phyloP scores from a whole-genome alignment of 257 asterid genomes.

The Linderniella brevidens region DNA sequence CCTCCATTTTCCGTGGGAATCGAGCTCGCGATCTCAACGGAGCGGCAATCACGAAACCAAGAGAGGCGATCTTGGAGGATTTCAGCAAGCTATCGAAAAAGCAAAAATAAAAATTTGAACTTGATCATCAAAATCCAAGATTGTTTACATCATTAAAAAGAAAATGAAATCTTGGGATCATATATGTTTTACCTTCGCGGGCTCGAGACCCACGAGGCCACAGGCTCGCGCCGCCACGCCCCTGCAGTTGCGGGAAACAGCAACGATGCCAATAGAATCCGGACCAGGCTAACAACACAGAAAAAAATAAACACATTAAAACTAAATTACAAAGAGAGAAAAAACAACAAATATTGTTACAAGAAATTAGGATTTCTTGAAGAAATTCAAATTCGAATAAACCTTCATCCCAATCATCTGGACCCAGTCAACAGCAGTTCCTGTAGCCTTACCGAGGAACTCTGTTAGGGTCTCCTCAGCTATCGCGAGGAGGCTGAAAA shows the following conservation, averaged over 20 bases:
- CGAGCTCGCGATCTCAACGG: constrained; percentile 50
- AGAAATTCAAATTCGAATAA: too few species aligned
- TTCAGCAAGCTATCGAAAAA: constrained; percentile 49
- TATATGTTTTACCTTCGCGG: constrained; percentile 58
- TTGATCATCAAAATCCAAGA: neutral
- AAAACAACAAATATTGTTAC: neutral
- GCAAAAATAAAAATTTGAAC: neutral
- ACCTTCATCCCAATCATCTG: constrained; percentile 99
- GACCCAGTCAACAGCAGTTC: constrained; percentile 99
- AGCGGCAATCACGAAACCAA: constrained; percentile 92
- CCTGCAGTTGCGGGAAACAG: constrained; percentile 90
- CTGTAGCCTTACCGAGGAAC: constrained; percentile 99
- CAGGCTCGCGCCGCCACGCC: constrained; percentile 99
- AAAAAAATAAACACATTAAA: neutral
- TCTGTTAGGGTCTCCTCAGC: constrained; percentile 99
- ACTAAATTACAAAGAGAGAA: neutral
- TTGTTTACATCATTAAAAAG: too few species aligned
- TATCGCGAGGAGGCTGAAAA: constrained; percentile 67
- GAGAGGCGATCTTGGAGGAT: constrained; percentile 90
- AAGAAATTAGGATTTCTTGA: neutral
- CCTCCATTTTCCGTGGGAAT: constrained; percentile 92
- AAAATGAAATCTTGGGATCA: neutral
- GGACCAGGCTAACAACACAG: constrained; percentile 87
- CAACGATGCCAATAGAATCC: constrained; percentile 98
- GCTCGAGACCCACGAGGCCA: constrained; percentile 96